phyloP scores from a whole-genome alignment of 1,284 basidiomycete genomes.

The Austropuccinia psidii region DNA sequence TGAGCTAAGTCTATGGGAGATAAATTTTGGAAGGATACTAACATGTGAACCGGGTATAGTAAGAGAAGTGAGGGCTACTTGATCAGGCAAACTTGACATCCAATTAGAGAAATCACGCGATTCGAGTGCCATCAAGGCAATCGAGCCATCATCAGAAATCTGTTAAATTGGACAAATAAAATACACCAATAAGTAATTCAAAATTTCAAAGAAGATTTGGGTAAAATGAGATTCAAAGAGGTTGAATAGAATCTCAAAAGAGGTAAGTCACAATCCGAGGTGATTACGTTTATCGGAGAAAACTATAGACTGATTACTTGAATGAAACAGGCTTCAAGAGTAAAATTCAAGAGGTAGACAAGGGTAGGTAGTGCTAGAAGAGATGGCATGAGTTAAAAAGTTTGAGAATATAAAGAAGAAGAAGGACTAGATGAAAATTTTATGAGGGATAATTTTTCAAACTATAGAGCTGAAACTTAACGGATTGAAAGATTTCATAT shows the following conservation, averaged over 20 bases:
- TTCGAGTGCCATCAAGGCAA: conserved; percentile 24
- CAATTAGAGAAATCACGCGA: conserved; percentile 21
- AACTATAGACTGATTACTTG: neutral
- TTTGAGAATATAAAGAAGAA: neutral
- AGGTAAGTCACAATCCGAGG: neutral
- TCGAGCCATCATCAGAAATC: conserved; percentile 23
- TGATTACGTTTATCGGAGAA: neutral
- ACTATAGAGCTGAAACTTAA: neutral
- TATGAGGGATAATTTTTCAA: neutral
- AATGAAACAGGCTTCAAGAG: neutral
- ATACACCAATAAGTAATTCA: neutral
- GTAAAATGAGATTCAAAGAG: neutral
- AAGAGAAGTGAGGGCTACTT: conserved; percentile 12
- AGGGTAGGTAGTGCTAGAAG: neutral
- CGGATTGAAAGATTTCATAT: conserved; percentile 30
- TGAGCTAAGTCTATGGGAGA: too few relatives aligned
- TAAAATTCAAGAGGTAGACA: neutral
- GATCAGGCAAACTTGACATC: conserved; percentile 34
- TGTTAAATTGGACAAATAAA: neutral
- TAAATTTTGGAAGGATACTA: neutral
- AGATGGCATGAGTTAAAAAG: neutral
- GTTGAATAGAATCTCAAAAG: too few relatives aligned
- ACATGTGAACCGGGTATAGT: conserved; percentile 35
- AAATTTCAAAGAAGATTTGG: neutral
- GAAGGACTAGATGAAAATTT: neutral